A percentile compares a stretch with the other conserved stretches of the same genome.
phyloP scores from a whole-genome alignment of 2,329 filamentous ascomycete species.

The Fusarium haematococcum region DNA sequence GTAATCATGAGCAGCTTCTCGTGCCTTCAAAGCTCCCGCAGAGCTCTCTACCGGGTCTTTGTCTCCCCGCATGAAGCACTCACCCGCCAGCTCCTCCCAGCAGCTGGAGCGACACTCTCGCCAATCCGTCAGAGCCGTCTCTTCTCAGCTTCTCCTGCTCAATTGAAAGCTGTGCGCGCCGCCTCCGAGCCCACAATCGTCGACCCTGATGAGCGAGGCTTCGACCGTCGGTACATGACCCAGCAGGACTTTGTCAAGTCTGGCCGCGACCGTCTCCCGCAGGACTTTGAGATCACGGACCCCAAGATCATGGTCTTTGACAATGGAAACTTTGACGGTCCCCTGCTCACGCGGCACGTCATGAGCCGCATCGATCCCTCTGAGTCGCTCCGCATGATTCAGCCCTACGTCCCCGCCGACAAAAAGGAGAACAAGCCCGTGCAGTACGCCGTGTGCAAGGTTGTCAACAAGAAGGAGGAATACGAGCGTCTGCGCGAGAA shows the following conservation, averaged over 20 bases:
- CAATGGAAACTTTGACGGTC: conserved; percentile 54
- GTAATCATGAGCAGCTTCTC: conserved; percentile 52
- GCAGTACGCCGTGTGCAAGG: conserved; percentile 73
- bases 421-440: conserved; percentile 36
- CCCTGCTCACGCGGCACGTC: conserved; percentile 53
- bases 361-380: conserved; percentile 53
- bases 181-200: neutral
- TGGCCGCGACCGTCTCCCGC: conserved; percentile 53
- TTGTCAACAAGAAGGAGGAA: conserved; percentile 70
- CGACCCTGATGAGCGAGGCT: conserved; percentile 36
- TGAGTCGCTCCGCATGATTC: conserved; percentile 57
- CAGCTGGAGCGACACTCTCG: neutral
- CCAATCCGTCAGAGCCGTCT: conserved; percentile 26
- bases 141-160: conserved; percentile 21
- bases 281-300: conserved; percentile 59
- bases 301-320: conserved; percentile 57
- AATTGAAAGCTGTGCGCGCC: conserved; percentile 7
- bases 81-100: conserved; percentile 35
- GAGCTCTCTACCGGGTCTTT: conserved; percentile 61
- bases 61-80: conserved; percentile 50
- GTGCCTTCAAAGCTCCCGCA: conserved; percentile 58
- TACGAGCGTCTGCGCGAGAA: conserved; percentile 56
- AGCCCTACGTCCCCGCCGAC: conserved; percentile 51
- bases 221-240: conserved; percentile 53
- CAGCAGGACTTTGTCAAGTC: conserved; percentile 48